Evolutionary conservation across 1,139 yeast genomes (phyloP).

Genomic region (Saccharomyces hybrid): DNA sequence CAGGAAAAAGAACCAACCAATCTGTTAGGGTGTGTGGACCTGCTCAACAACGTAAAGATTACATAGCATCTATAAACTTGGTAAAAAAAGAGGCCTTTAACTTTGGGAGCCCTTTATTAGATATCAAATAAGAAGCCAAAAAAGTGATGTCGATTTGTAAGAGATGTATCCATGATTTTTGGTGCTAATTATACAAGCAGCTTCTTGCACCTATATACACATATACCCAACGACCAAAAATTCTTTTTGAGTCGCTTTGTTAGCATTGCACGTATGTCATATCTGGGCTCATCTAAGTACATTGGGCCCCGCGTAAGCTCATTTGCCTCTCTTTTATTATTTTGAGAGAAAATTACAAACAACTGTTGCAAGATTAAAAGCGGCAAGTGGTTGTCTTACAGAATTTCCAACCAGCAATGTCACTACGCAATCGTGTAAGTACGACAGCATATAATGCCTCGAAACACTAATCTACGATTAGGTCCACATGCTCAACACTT

Average conservation of each 20-base stretch:
- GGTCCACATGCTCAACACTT: neutral
- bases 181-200: too few species aligned
- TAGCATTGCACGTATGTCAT: neutral
- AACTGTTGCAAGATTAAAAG: neutral
- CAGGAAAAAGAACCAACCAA: too few species aligned
- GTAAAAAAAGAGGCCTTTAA: neutral
- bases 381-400: too few species aligned
- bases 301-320: neutral
- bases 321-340: neutral
- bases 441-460: neutral
- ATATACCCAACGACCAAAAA: too few species aligned
- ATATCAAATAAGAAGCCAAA: neutral
- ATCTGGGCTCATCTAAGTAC: neutral
- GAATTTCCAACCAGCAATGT: neutral
- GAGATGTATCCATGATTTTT: too few species aligned
- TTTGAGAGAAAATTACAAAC: neutral
- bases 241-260: neutral
- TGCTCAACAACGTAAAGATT: neutral
- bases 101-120: neutral
- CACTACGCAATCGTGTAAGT: neutral
- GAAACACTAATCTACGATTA: neutral
- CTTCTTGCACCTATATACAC: too few species aligned
- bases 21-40: too few species aligned
- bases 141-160: neutral
- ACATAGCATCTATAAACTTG: neutral